Conservation (phyloP, 352 stramenopile species). For the Globisporangium echinulatum region DNA sequence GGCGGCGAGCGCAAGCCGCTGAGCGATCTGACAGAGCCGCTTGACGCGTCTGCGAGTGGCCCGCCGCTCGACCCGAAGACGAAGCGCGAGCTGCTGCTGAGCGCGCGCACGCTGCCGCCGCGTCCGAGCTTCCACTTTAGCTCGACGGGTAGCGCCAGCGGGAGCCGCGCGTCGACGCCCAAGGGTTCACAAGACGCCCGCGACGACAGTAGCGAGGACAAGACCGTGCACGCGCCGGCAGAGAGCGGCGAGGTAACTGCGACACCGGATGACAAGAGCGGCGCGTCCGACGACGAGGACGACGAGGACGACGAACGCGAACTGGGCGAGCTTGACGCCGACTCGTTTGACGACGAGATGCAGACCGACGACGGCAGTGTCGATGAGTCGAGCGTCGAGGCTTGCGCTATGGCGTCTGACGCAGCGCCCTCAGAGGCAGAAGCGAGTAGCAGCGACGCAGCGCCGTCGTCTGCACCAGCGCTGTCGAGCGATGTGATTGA, state of each 20-base stretch:
- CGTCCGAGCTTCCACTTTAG: conserved; percentile 19
- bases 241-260: not conserved
- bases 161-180: conserved; percentile 19
- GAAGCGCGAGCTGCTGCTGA: conserved; percentile 18
- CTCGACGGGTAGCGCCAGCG: conserved; percentile 11
- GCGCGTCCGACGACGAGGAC: not conserved
- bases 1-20: conserved; percentile 2
- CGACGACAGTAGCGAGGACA: conserved; percentile 1
- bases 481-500: too few species aligned
- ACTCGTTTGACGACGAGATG: not conserved
- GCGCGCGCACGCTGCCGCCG: conserved; percentile 21
- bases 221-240: too few species aligned
- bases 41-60: not conserved
- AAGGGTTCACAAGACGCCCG: conserved; percentile 13
- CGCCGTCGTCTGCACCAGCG: not conserved
- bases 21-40: conserved; percentile 16
- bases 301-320: not conserved
- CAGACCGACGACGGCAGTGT: not conserved
- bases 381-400: not conserved
- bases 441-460: not conserved
- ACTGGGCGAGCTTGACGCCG: not conserved
- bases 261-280: not conserved
- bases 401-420: too few species aligned
- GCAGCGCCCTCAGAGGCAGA: too few species aligned
- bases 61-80: conserved; percentile 12